Evolutionary conservation across 23 red algal species (phyloP), one percentile per base, ranked within the genome.

Genomic region (Gracilaria vermiculophylla): DNA sequence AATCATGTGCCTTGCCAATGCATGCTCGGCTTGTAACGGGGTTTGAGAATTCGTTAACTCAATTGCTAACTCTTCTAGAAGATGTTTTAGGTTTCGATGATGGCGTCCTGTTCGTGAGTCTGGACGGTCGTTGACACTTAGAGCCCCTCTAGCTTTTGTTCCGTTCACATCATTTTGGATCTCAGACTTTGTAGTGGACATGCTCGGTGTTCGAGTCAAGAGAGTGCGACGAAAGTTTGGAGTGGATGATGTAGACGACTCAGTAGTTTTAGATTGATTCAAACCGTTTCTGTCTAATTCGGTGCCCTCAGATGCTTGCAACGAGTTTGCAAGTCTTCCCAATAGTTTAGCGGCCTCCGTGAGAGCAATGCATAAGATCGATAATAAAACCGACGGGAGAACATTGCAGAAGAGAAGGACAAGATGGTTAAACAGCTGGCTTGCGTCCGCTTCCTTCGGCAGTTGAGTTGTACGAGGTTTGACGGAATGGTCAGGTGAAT

Each of bases 321-420:
- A 48, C 11, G 32, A 73, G 67, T 73, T 73, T n/a, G 33, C 67
- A 36, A 73, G 7, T 16, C 67, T 36, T 48, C 47, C 37, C 20
- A 73, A n/a, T 48, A 73, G 42, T 0, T 48, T 73, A 1, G 67
- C 67, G 1, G 42, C 40, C 19, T 73, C 67, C 5, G 17, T 73
- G 39, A 73, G 42, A 25, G 67, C 32, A 27, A 73, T 73, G 67
- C 39, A 73, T 23, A 73, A 42, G 42, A 73, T 73, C 23, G 67
- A 73, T 40, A 73, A 20, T 47, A 73, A 28, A 47, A 73, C 67
- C 39, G 67, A 73, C 1, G 67, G 67, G 8, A 73, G 67, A 73
- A 73, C 67, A 47, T 73, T 42, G 25, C 36, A 48, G 42, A 73
- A 73, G 3, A 73, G 67, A 47, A 73, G 67, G 16, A 36, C 23